Base-by-base conservation (phyloP, 1,284 basidiomycete species). In the Schizopora paradoxa region DNA sequence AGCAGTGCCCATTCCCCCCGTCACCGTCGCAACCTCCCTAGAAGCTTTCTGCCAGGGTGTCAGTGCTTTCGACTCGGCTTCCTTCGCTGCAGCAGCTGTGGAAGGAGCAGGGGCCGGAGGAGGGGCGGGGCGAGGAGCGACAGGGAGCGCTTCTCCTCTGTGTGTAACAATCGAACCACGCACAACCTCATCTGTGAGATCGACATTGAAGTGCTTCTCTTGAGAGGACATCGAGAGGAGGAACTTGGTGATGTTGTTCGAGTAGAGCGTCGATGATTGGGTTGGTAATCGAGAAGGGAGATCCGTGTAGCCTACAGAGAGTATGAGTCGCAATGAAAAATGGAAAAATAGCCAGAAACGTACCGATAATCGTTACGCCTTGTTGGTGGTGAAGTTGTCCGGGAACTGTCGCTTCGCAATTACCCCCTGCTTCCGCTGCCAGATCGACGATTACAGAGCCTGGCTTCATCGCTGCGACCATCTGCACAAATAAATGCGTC, bases 181-280 rank as follows among this genome's bases (percentile, higher is more conserved):
- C 41, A 87, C 78, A 38, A 91, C 89, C 64, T 91, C 89, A 57
- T 91, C 88, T 13, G 77, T 74, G 16, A 90, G 70, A 60, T 91
- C 76, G 49, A 91, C 66, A 8, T 65, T 64, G 61, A 81, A 91
- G 36, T 68, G 73, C 38, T 70, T 72, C 49, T 82, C 74, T 36
- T 74, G 74, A 7, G 82, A 82, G 1, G 66, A 60, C 43, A 91
- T 78, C 1, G 87, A 89, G 13, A 91, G 70, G 32, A 91, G 72
- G 66, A 91, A 91, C 61, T 91, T 91, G 34, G 85, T 85, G 56
- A 91, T 82, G 60, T 91, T 91, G 65, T 91, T 91, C 8, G 89
- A 91, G 63, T 91, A 91, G 6, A 91, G 69, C 1, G 86, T 88
- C 4, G 86, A 89, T 3, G 86, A 87, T 59, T 91, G 88, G 0